Percentiles rank a stretch among this genome's conserved stretches.
Conservation (phyloP, 2,329 filamentous ascomycete species). For the Penicillium sp. region DNA sequence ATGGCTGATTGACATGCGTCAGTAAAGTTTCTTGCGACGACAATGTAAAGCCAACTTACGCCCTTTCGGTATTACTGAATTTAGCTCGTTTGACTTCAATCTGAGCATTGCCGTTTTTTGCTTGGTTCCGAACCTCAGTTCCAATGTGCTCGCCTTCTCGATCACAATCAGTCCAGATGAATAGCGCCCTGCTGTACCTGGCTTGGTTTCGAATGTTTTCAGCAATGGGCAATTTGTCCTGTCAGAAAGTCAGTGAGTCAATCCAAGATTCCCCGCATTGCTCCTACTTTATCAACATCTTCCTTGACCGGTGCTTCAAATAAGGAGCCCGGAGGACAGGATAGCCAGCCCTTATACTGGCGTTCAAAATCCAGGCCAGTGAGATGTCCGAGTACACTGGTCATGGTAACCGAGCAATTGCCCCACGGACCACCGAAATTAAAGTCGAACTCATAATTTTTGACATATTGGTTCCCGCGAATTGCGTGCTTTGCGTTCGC, state of each 20-base stretch:
- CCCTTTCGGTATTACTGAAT: constrained; percentile 94
- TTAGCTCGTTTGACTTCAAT: constrained; percentile 78
- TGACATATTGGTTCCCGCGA: constrained; percentile 66
- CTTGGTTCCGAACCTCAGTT: constrained; percentile 77
- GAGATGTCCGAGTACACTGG: constrained; percentile 83
- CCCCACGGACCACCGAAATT: constrained; percentile 79
- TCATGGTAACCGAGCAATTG: constrained; percentile 81
- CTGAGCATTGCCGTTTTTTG: constrained; percentile 62
- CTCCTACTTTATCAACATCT: constrained; percentile 58
- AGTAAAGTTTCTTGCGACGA: neutral
- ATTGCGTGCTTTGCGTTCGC: constrained; percentile 51
- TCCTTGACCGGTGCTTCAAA: constrained; percentile 75
- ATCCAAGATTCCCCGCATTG: neutral
- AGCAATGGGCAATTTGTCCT: constrained; percentile 76
- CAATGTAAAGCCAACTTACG: constrained; percentile 50
- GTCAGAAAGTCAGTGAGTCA: constrained; percentile 13
- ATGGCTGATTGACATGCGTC: constrained; percentile 53
- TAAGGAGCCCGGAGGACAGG: constrained; percentile 69
- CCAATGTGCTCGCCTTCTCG: constrained; percentile 96
- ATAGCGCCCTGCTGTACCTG: constrained; percentile 63
- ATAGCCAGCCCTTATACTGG: constrained; percentile 71
- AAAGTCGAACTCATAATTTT: constrained; percentile 91
- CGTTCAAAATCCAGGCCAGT: constrained; percentile 70
- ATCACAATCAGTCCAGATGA: constrained; percentile 99
- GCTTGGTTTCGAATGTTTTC: constrained; percentile 80